phyloP scores from a whole-genome alignment of 306 rosid genomes.

The Quercus parvula region DNA sequence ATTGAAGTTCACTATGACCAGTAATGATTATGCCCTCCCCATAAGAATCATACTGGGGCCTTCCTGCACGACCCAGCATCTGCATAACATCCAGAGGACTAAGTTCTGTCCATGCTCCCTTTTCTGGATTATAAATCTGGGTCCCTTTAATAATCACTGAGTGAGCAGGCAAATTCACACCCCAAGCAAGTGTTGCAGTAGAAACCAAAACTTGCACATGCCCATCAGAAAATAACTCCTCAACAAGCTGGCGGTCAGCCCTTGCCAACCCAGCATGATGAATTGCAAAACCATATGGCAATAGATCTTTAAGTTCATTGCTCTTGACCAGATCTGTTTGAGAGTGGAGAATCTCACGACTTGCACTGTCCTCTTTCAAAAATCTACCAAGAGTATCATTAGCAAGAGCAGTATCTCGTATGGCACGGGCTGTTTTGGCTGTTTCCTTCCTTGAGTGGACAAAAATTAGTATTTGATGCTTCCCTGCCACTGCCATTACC shows the following conservation, averaged over 20 bases:
- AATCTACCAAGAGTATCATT: slow-evolving; percentile 91
- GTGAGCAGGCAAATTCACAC: slow-evolving; percentile 94
- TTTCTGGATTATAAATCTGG: slow-evolving; percentile 90
- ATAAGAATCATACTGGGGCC: slow-evolving; percentile 83
- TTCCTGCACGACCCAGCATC: slow-evolving; percentile 98
- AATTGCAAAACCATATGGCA: slow-evolving; percentile 94
- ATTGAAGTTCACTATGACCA: slow-evolving; percentile 86
- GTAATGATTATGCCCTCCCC: slow-evolving; percentile 94
- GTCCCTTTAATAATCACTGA: slow-evolving; percentile 90
- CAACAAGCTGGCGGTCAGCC: slow-evolving; percentile 91
- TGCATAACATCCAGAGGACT: slow-evolving; percentile 97
- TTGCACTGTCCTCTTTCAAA: slow-evolving; percentile 94
- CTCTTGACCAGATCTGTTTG: slow-evolving; percentile 94
- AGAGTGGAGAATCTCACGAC: slow-evolving; percentile 91
- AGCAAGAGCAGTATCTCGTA: slow-evolving; percentile 89
- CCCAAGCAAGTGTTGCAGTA: slow-evolving; percentile 99
- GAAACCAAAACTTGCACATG: slow-evolving; percentile 96
- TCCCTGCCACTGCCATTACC: slow-evolving; percentile 94
- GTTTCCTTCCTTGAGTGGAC: slow-evolving; percentile 97
- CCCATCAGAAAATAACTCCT: slow-evolving; percentile 92
- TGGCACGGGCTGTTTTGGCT: slow-evolving; percentile 98
- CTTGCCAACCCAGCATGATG: slow-evolving; percentile 97
- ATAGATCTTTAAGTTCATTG: slow-evolving; percentile 92
- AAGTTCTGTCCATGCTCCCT: slow-evolving; percentile 97
- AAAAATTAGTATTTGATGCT: slow-evolving; percentile 93